A percentile compares a stretch with the other conserved stretches of the same genome.
Conservation (phyloP, 1,139 yeast species). For the Oligophagozyma castellii region DNA sequence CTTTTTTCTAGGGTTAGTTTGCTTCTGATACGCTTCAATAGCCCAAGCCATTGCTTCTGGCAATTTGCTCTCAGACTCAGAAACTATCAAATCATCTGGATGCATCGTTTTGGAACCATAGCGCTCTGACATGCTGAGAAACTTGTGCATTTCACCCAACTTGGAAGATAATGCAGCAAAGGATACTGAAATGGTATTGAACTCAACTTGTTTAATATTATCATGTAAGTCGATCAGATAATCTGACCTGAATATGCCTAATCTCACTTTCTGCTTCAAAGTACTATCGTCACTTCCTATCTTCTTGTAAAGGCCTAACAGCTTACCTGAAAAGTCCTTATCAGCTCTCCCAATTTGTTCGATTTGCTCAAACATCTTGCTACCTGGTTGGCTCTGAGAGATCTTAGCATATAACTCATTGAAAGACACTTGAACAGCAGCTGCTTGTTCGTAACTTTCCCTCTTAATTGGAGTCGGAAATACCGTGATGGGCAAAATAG, state of each 20-base stretch:
- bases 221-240: slow-evolving; percentile 55
- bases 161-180: slow-evolving; percentile 83
- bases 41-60: slow-evolving; percentile 66
- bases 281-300: slow-evolving; percentile 37
- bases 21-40: slow-evolving; percentile 36
- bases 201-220: slow-evolving; percentile 80
- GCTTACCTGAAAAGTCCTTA: slow-evolving; percentile 64
- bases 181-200: slow-evolving; percentile 89
- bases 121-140: slow-evolving; percentile 41
- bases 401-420: slow-evolving; percentile 63
- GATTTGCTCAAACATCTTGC: slow-evolving; percentile 51
- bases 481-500: slow-evolving; percentile 73
- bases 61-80: slow-evolving; percentile 45
- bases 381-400: slow-evolving; percentile 26
- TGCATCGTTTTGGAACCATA: slow-evolving; percentile 30
- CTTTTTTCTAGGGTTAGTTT: slow-evolving; percentile 10
- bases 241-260: slow-evolving; percentile 85
- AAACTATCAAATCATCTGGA: slow-evolving; percentile 47
- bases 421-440: slow-evolving; percentile 52
- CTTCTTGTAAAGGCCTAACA: slow-evolving; percentile 44
- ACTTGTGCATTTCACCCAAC: slow-evolving; percentile 64
- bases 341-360: slow-evolving; percentile 47
- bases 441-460: slow-evolving; percentile 50
- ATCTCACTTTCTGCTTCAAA: slow-evolving; percentile 46
- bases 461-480: slow-evolving; percentile 84